Evolutionary conservation across 2,329 filamentous ascomycete genomes (phyloP).

Genomic region (Ceratocystis ficicola): DNA sequence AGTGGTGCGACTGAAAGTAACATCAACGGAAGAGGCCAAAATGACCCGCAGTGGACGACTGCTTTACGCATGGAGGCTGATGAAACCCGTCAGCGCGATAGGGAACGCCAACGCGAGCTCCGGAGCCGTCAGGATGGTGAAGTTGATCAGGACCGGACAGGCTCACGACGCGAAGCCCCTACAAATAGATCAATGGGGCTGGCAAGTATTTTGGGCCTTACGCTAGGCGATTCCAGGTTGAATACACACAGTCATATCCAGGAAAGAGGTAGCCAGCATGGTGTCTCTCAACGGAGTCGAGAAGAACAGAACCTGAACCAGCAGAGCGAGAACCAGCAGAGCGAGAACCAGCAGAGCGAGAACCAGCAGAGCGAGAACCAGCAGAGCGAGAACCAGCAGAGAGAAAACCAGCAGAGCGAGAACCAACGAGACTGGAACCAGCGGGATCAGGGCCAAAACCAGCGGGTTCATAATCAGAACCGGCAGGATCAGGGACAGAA

Average conservation of each 20-base stretch:
- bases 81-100: slow-evolving; percentile 6
- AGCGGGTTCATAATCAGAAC: neutral
- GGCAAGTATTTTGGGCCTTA: neutral
- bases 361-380: neutral
- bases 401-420: neutral
- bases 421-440: neutral
- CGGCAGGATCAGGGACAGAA: neutral
- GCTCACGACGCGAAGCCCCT: neutral
- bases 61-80: neutral
- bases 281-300: neutral
- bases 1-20: neutral
- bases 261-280: neutral
- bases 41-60: neutral
- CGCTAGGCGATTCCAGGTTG: neutral
- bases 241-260: neutral
- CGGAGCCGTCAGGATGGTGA: neutral
- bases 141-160: neutral
- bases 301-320: neutral
- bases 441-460: neutral
- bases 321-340: neutral
- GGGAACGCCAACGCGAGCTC: slow-evolving; percentile 9
- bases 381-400: neutral
- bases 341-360: neutral
- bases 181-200: neutral
- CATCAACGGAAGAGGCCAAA: neutral